These are phyloP conservation scores for Amesomyces nigricolor DNA, from an alignment of 2,329 filamentous ascomycete genomes.

Conservation along the genomic window DNA sequence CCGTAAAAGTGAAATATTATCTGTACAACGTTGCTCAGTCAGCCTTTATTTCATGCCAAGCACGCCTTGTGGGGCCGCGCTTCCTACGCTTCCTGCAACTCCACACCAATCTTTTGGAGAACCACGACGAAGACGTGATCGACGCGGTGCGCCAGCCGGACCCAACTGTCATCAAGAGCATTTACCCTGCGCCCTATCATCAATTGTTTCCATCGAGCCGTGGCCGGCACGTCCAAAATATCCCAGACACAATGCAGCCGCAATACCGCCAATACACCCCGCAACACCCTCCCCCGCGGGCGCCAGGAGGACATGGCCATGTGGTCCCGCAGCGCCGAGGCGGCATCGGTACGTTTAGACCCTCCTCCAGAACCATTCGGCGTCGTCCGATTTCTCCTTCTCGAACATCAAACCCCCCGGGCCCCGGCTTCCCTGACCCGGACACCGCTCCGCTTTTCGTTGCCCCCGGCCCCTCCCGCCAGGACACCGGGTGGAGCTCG, in stretches of 20 bases:
- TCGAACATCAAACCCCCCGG: neutral
- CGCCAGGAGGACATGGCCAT: conserved; percentile 25
- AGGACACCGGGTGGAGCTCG: conserved; percentile 8
- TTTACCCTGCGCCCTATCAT: neutral
- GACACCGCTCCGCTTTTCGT: conserved; percentile 14
- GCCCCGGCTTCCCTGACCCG: conserved; percentile 2
- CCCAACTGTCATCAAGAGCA: conserved; percentile 6
- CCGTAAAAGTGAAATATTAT: no score
- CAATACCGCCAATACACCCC: conserved; percentile 25
- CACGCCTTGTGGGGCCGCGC: neutral
- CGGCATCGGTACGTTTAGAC: conserved; percentile 25
- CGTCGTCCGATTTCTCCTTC: conserved; percentile 3
- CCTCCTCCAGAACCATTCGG: neutral
- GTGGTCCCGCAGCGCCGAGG: conserved; percentile 26
- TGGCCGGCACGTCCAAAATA: neutral
- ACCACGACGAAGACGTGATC: conserved; percentile 24
- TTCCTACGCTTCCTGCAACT: conserved; percentile 6
- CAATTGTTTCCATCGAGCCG: neutral
- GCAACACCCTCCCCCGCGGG: conserved; percentile 22
- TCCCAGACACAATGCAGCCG: conserved; percentile 23
- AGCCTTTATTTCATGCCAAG: neutral
- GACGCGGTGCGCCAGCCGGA: conserved; percentile 16
- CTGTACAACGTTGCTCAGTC: no score
- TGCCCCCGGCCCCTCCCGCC: conserved; percentile 6
- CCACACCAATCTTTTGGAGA: conserved; percentile 18